A percentile compares a stretch with the other conserved stretches of the same genome.
These are phyloP conservation scores for Karstenula rhodostoma DNA, from an alignment of 2,329 filamentous ascomycete species.

Conservation along the genomic window DNA sequence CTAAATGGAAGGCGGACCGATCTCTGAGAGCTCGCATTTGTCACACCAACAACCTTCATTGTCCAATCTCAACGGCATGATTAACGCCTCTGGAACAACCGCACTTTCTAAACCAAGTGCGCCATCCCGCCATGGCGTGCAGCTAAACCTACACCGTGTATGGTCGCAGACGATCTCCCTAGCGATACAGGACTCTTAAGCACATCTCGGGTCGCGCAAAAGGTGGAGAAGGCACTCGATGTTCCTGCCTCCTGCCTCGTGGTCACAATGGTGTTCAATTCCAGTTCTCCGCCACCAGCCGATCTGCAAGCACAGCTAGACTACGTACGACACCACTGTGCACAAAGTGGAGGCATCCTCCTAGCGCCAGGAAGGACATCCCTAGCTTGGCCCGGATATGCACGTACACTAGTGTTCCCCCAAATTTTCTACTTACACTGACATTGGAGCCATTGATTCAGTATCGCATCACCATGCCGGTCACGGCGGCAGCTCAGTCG, in stretches of 20 bases:
- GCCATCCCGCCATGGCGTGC: background rate
- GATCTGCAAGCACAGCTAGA: conserved; percentile 20
- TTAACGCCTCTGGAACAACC: no score
- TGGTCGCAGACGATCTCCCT: conserved; percentile 3
- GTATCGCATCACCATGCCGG: conserved; percentile 24
- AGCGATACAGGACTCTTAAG: background rate
- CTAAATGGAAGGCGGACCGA: background rate
- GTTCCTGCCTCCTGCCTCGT: background rate
- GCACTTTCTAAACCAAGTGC: background rate
- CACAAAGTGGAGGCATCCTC: background rate
- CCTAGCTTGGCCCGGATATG: background rate
- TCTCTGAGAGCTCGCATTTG: background rate
- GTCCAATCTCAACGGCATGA: background rate
- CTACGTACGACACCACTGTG: background rate
- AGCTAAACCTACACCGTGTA: background rate
- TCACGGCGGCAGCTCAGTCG: conserved; percentile 16
- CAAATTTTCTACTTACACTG: background rate
- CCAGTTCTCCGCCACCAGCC: conserved; percentile 3
- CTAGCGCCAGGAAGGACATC: background rate
- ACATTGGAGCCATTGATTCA: background rate
- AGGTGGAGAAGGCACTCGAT: conserved; percentile 6
- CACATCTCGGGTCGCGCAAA: conserved; percentile 6
- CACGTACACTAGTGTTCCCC: background rate
- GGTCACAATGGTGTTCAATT: background rate
- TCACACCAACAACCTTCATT: background rate